phyloP scores from a whole-genome alignment of 2,329 filamentous ascomycete species.

The Cercospora brassicicola region DNA sequence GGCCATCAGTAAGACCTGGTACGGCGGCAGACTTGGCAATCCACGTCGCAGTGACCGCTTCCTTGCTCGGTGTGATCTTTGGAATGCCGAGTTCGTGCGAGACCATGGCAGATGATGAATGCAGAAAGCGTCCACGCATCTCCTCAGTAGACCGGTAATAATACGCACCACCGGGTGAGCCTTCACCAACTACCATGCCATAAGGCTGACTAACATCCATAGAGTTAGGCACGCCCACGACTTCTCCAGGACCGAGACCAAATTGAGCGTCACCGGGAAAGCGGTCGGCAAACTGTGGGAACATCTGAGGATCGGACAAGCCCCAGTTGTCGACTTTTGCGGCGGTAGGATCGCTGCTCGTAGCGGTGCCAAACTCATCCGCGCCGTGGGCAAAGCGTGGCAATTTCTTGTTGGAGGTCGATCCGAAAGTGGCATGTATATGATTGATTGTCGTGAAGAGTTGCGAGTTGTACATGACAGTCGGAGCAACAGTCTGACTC shows the following conservation, averaged over 20 bases:
- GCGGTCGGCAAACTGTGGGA: conserved; percentile 75
- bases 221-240: conserved; percentile 74
- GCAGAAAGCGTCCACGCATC: conserved; percentile 73
- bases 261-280: conserved; percentile 72
- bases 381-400: conserved; percentile 82
- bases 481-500: conserved; percentile 67
- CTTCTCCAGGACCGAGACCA: conserved; percentile 73
- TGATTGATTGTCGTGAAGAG: conserved; percentile 76
- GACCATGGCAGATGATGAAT: conserved; percentile 59
- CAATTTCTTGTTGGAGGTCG: conserved; percentile 65
- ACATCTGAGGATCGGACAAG: conserved; percentile 69
- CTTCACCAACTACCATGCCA: conserved; percentile 82
- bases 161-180: conserved; percentile 75
- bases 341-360: conserved; percentile 73
- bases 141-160: conserved; percentile 76
- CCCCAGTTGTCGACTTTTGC: conserved; percentile 83
- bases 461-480: conserved; percentile 83
- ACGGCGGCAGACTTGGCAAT: conserved; percentile 78
- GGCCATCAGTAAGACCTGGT: conserved; percentile 69
- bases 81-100: conserved; percentile 73
- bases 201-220: conserved; percentile 89
- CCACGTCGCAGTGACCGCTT: conserved; percentile 80
- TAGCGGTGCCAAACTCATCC: conserved; percentile 74
- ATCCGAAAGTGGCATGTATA: conserved; percentile 73
- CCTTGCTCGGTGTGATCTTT: conserved; percentile 66